phyloP scores from a whole-genome alignment of 768 basidiomycete species.

The Mycena vulgaris region DNA sequence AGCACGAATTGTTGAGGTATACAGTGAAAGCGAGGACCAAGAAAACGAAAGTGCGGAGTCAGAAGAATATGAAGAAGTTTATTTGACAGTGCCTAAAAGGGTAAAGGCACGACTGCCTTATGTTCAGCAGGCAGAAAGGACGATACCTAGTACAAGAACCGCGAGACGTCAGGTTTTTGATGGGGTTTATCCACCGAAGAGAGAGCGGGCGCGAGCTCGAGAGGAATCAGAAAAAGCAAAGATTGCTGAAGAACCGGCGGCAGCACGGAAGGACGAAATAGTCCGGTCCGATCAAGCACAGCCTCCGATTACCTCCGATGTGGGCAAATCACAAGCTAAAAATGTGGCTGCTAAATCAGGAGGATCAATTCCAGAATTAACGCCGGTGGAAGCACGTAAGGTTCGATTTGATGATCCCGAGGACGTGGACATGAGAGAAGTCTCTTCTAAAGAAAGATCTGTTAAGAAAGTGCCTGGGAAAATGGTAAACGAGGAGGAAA shows the following conservation, averaged over 20 bases:
- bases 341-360: no score
- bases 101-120: not conserved
- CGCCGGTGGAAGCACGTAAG: not conserved
- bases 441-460: no score
- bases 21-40: no score
- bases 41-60: not conserved
- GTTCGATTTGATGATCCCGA: not conserved
- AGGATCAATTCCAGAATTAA: not conserved
- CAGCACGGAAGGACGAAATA: no score
- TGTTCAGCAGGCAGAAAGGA: not conserved
- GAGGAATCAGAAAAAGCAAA: not conserved
- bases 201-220: not conserved
- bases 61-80: not conserved
- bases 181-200: not conserved
- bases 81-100: not conserved
- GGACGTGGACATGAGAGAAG: no score
- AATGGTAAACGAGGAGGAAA: not conserved
- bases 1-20: not conserved
- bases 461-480: no score
- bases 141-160: not conserved
- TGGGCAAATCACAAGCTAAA: no score
- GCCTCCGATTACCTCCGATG: no score
- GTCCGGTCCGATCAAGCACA: no score
- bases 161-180: not conserved
- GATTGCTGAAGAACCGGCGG: no score